Percentiles rank a stretch among this genome's conserved stretches.
Conservation (phyloP, 768 basidiomycete species). For the Leccinum boreale region DNA sequence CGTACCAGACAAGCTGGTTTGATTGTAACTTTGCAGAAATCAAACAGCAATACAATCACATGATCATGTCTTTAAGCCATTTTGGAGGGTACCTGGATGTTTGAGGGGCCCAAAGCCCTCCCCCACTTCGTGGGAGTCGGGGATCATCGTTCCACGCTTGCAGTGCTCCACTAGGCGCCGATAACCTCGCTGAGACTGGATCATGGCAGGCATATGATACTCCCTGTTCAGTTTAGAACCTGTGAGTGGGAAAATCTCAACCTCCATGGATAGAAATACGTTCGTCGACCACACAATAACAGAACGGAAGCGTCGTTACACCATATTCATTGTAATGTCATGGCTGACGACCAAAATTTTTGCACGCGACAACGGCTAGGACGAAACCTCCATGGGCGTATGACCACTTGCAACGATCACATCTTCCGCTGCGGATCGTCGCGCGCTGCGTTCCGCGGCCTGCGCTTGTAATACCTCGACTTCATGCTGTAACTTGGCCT, state of each 20-base stretch:
- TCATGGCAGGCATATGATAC: no score
- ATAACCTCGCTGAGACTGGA: no score
- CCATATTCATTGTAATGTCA: not conserved
- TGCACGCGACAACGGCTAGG: conserved; percentile 3
- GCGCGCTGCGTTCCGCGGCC: conserved; percentile 43
- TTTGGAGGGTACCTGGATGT: no score
- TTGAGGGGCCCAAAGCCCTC: no score
- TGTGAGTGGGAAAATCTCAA: not conserved
- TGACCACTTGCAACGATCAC: conserved; percentile 30
- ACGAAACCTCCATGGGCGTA: conserved; percentile 28
- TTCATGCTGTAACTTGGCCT: conserved; percentile 60
- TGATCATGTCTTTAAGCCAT: no score
- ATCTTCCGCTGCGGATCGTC: conserved; percentile 26
- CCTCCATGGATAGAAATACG: not conserved
- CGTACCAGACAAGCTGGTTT: no score
- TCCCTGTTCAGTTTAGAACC: not conserved
- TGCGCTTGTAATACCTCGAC: conserved; percentile 52
- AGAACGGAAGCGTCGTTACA: not conserved
- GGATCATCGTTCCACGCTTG: no score
- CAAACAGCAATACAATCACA: no score
- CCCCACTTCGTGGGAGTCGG: no score
- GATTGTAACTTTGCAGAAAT: no score
- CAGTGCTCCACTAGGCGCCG: no score
- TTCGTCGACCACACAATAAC: not conserved
- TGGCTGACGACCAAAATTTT: not conserved